A percentile compares a stretch with the other conserved stretches of the same genome.
Conservation (phyloP, 768 basidiomycete species). For the Guyanaporus albipodus region DNA sequence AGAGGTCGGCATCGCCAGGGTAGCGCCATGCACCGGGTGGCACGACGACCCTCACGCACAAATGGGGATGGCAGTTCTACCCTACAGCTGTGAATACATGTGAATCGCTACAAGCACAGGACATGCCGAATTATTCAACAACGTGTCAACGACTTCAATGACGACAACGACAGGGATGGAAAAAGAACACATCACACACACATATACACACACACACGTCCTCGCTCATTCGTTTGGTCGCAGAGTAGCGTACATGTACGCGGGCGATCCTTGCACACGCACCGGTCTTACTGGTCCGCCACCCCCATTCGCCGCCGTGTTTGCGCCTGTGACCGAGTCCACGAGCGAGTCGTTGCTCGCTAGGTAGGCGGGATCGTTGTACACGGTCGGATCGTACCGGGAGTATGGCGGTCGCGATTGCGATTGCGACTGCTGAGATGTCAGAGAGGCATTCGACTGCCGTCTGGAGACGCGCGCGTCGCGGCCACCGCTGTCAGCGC, state of each 20-base stretch:
- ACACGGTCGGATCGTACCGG: constrained; percentile 21
- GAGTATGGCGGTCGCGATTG: constrained; percentile 13
- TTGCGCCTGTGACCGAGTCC: constrained; percentile 23
- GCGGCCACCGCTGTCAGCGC: constrained; percentile 10
- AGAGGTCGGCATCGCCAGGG: no score
- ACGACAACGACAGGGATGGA: no score
- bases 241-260: constrained; percentile 15
- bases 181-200: background rate
- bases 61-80: no score
- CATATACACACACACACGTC: no score
- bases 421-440: constrained; percentile 15
- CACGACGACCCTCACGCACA: no score
- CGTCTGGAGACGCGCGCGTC: constrained; percentile 12
- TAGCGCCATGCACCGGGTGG: no score
- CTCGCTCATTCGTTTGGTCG: constrained; percentile 11
- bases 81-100: constrained; percentile 11
- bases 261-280: constrained; percentile 20
- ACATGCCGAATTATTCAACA: constrained; percentile 10
- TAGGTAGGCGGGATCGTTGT: constrained; percentile 27
- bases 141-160: no score
- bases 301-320: constrained; percentile 24
- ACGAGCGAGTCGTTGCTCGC: constrained; percentile 26
- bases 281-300: constrained; percentile 17
- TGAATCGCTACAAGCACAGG: constrained; percentile 1
- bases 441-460: constrained; percentile 25